phyloP scores from a whole-genome alignment of 352 stramenopile genomes.

The Globisporangium emineosum region DNA sequence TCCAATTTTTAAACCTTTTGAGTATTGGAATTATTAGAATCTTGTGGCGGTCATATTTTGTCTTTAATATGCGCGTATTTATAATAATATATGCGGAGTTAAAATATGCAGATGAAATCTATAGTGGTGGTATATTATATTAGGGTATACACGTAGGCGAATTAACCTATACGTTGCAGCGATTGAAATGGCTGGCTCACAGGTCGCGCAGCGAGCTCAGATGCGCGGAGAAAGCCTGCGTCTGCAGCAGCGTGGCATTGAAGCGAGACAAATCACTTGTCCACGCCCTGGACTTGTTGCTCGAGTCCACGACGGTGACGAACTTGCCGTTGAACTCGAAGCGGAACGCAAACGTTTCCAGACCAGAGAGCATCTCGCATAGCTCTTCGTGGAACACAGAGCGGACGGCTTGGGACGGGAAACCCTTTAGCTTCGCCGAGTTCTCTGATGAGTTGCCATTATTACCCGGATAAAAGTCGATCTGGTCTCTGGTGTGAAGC shows the following conservation, averaged over 20 bases:
- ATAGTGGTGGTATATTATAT: too few species aligned
- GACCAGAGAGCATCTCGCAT: constrained; percentile 30
- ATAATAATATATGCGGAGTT: too few species aligned
- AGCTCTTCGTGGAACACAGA: constrained; percentile 40
- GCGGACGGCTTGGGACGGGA: constrained; percentile 29
- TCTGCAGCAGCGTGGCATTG: constrained; percentile 46
- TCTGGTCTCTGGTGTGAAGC: constrained; percentile 31
- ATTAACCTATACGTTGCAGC: too few species aligned
- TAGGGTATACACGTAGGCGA: too few species aligned
- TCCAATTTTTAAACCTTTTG: too few species aligned
- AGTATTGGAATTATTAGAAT: too few species aligned
- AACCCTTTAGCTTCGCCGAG: neutral
- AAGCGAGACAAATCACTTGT: constrained; percentile 37
- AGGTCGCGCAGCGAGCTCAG: constrained; percentile 16
- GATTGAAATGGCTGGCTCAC: neutral
- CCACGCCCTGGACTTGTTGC: constrained; percentile 32
- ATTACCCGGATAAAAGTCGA: constrained; percentile 20
- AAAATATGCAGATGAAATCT: too few species aligned
- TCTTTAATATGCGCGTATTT: too few species aligned
- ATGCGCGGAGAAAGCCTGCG: constrained; percentile 57
- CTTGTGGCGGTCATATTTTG: too few species aligned
- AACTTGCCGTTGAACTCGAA: constrained; percentile 39
- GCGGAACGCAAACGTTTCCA: constrained; percentile 63
- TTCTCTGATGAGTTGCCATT: neutral
- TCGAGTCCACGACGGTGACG: constrained; percentile 51